Evolutionary conservation across 1,284 basidiomycete species (phyloP).

Genomic region (Cryptococcus deneoformans): DNA sequence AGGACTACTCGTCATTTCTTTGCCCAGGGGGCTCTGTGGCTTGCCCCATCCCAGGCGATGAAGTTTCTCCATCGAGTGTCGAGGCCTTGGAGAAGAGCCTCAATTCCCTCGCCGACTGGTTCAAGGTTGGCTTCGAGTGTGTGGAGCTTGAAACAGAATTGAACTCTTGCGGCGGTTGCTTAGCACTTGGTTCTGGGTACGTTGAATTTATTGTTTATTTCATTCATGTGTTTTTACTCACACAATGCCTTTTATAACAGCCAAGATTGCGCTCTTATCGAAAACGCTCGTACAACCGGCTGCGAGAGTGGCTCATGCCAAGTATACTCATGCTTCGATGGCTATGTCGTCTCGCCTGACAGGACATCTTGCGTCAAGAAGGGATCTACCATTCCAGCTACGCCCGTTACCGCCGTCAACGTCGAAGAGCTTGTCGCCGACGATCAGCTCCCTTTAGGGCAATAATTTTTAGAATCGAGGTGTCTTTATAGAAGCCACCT

Average conservation of each 20-base stretch:
- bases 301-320: slow-evolving; percentile 43
- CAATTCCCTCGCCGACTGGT: slow-evolving; percentile 47
- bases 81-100: slow-evolving; percentile 25
- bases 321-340: slow-evolving; percentile 46
- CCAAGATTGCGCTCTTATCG: slow-evolving; percentile 48
- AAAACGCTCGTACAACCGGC: slow-evolving; percentile 43
- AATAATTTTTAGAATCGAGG: neutral
- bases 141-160: slow-evolving; percentile 48
- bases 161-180: slow-evolving; percentile 49
- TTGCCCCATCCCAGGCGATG: slow-evolving; percentile 39
- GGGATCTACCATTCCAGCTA: slow-evolving; percentile 29
- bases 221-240: neutral
- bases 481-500: neutral
- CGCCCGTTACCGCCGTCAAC: slow-evolving; percentile 28
- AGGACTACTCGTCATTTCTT: slow-evolving; percentile 51
- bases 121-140: slow-evolving; percentile 51
- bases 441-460: slow-evolving; percentile 6
- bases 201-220: slow-evolving; percentile 6
- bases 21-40: slow-evolving; percentile 47
- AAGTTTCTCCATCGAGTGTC: slow-evolving; percentile 28
- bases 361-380: slow-evolving; percentile 38
- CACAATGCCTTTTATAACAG: slow-evolving; percentile 15
- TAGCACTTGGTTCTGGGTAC: slow-evolving; percentile 47
- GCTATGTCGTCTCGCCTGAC: slow-evolving; percentile 44
- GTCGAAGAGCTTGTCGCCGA: slow-evolving; percentile 7